Percentiles rank a stretch among this genome's conserved stretches.
phyloP scores from a whole-genome alignment of 192 early-diverging fungal species.

The Umbelopsis sp. region DNA sequence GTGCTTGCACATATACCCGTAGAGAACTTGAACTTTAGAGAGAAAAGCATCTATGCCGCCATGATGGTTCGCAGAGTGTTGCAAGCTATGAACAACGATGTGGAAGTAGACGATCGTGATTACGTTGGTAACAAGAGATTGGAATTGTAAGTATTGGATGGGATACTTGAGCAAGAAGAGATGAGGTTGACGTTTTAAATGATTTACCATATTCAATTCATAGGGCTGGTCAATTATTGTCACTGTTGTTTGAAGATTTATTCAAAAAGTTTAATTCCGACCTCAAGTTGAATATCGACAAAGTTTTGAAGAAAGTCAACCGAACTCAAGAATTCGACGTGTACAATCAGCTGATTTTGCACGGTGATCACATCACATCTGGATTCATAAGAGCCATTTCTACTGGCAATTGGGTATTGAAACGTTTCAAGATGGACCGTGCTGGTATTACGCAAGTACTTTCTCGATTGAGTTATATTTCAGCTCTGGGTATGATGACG shows the following conservation, averaged over 20 bases:
- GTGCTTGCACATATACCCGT: slow-evolving; percentile 92
- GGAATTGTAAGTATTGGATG: slow-evolving; percentile 71
- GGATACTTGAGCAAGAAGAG: neutral
- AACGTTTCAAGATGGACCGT: slow-evolving; percentile 99
- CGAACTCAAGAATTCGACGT: slow-evolving; percentile 89
- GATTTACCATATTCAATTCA: neutral
- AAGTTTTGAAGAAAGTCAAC: slow-evolving; percentile 86
- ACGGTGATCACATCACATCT: slow-evolving; percentile 85
- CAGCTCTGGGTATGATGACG: slow-evolving; percentile 97
- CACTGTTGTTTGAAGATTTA: slow-evolving; percentile 95
- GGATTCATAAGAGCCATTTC: slow-evolving; percentile 93
- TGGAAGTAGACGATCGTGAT: slow-evolving; percentile 93
- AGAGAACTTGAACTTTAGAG: slow-evolving; percentile 82
- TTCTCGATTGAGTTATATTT: slow-evolving; percentile 89
- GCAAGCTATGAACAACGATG: slow-evolving; percentile 79
- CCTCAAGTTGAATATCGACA: slow-evolving; percentile 91
- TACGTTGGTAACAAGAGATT: slow-evolving; percentile 98
- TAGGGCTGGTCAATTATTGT: slow-evolving; percentile 91
- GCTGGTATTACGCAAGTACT: slow-evolving; percentile 97
- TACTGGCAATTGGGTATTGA: slow-evolving; percentile 97
- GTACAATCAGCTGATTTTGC: slow-evolving; percentile 69
- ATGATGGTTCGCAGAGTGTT: slow-evolving; percentile 93
- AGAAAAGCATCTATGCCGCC: slow-evolving; percentile 91
- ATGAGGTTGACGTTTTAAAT: neutral
- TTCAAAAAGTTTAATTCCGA: slow-evolving; percentile 92